A percentile compares a stretch with the other conserved stretches of the same genome.
Conservation (phyloP, 139 green algal species). For the Tetradesmus obliquus region DNA sequence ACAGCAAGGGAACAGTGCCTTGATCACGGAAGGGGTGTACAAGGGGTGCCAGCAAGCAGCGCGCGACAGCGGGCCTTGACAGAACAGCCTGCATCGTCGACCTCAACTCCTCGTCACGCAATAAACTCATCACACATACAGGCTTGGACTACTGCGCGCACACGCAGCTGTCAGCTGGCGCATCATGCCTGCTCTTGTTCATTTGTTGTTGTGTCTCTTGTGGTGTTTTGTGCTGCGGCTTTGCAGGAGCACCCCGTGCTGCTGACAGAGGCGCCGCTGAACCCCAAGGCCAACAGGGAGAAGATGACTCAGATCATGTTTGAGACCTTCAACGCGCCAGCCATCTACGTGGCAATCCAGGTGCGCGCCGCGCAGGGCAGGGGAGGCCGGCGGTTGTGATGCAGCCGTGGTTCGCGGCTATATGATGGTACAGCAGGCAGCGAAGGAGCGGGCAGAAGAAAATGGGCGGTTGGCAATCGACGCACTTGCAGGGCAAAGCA, state of each 20-base stretch:
- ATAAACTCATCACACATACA: not conserved
- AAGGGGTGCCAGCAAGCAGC: too few relatives aligned
- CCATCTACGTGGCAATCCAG: constrained; percentile 95
- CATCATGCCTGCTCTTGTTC: not conserved
- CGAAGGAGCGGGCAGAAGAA: too few relatives aligned
- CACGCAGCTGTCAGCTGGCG: not conserved
- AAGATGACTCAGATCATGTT: constrained; percentile 85
- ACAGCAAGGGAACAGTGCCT: too few relatives aligned
- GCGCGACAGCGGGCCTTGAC: too few relatives aligned
- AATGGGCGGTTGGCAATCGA: too few relatives aligned
- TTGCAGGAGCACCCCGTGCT: constrained; percentile 97
- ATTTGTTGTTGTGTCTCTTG: not conserved
- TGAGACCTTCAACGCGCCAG: constrained; percentile 97
- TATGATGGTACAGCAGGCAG: not conserved
- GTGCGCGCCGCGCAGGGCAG: constrained; percentile 42
- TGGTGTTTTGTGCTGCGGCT: not conserved
- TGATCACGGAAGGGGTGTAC: too few relatives aligned
- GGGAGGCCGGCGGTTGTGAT: not conserved
- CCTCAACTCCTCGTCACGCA: not conserved
- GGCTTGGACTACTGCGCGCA: not conserved
- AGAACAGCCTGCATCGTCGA: not conserved
- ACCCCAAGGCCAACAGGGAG: constrained; percentile 97
- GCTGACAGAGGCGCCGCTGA: constrained; percentile 98
- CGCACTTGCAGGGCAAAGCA: too few relatives aligned
- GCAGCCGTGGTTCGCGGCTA: not conserved